These are phyloP conservation scores for Aegilops umbellulata DNA, from an alignment of 176 grass and related monocot species.

Conservation along the genomic window DNA sequence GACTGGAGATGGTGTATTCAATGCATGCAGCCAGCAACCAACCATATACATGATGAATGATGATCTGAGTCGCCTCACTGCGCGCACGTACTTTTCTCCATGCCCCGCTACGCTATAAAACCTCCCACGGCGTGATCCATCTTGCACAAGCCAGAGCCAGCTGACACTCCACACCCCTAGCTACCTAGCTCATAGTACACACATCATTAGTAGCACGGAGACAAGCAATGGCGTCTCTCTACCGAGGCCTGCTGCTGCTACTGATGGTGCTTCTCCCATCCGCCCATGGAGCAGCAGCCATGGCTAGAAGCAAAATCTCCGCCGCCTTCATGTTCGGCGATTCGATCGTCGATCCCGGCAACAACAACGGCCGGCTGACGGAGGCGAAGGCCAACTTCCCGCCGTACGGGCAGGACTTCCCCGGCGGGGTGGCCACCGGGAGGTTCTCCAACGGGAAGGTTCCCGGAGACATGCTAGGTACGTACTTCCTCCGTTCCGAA, in stretches of 20 bases:
- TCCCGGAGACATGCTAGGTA: slow-evolving; percentile 36
- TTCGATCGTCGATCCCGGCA: slow-evolving; percentile 46
- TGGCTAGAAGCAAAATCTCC: neutral
- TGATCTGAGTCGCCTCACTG: neutral
- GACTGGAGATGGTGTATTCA: neutral
- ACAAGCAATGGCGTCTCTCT: neutral
- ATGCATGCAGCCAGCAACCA: neutral
- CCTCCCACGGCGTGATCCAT: neutral
- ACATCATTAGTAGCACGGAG: too few species aligned
- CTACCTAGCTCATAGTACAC: too few species aligned
- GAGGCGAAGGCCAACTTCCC: slow-evolving; percentile 49
- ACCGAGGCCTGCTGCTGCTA: neutral
- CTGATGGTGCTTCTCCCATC: neutral
- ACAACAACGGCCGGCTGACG: slow-evolving; percentile 35
- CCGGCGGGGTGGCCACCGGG: slow-evolving; percentile 29
- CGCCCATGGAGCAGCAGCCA: neutral
- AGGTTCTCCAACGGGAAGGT: slow-evolving; percentile 48
- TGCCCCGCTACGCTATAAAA: slow-evolving; percentile 31
- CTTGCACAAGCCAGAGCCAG: neutral
- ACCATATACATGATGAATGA: neutral
- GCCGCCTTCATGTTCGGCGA: slow-evolving; percentile 41
- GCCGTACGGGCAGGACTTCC: slow-evolving; percentile 49
- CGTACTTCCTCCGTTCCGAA: too few species aligned
- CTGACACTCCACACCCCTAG: too few species aligned
- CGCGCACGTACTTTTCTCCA: neutral